A percentile compares a stretch with the other conserved stretches of the same genome.
Evolutionary conservation across 2,329 filamentous ascomycete species (phyloP).

Genomic region (Paraphoma sp.): DNA sequence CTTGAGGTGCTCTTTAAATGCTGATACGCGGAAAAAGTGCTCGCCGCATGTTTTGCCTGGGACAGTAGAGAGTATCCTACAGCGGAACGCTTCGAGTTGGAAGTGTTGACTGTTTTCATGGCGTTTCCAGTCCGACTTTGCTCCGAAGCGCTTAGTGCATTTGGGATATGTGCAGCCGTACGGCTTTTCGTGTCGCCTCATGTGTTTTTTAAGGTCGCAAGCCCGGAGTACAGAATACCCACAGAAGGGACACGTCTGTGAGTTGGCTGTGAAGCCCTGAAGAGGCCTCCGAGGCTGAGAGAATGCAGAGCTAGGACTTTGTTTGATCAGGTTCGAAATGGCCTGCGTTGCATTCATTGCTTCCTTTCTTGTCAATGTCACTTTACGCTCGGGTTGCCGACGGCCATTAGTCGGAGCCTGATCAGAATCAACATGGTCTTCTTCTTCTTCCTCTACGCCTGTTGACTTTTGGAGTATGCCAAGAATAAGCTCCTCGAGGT

Average conservation of each 20-base stretch:
- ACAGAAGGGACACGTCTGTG: conserved; percentile 30
- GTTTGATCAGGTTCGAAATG: conserved; percentile 35
- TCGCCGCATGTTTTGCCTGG: conserved; percentile 58
- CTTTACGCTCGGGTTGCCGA: background rate
- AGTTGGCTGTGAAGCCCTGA: conserved; percentile 15
- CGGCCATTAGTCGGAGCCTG: background rate
- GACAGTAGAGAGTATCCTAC: conserved; percentile 49
- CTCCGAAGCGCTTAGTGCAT: conserved; percentile 81
- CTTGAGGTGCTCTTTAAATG: conserved; percentile 68
- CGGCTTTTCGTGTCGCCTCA: conserved; percentile 79
- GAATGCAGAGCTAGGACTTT: conserved; percentile 15
- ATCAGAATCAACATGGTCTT: background rate
- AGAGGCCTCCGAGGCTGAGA: conserved; percentile 16
- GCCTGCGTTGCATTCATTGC: conserved; percentile 30
- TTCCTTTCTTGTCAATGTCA: conserved; percentile 28
- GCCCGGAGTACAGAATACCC: conserved; percentile 30
- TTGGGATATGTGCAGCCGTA: conserved; percentile 78
- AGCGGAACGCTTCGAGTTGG: conserved; percentile 75
- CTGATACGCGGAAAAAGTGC: conserved; percentile 64
- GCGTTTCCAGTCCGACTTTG: conserved; percentile 92
- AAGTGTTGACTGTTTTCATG: conserved; percentile 85
- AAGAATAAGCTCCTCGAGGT: conserved; percentile 32
- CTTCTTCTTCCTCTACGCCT: conserved; percentile 1
- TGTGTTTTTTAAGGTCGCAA: conserved; percentile 70
- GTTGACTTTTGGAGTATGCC: conserved; percentile 18